Percentiles rank a stretch among this genome's conserved stretches.
phyloP scores from a whole-genome alignment of 192 early-diverging fungal genomes.

The Anaeromyces robustus region DNA sequence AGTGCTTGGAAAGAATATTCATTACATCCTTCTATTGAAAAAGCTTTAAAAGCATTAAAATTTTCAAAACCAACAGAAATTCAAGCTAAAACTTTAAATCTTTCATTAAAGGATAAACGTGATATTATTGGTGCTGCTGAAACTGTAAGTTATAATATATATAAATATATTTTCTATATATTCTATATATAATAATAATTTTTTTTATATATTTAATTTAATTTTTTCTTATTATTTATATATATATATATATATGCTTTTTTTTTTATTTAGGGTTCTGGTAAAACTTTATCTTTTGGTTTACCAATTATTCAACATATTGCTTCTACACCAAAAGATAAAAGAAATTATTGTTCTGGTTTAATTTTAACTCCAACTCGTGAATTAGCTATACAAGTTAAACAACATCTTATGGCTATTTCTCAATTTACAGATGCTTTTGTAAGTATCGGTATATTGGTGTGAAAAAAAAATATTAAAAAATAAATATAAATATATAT shows the following conservation, averaged over 20 bases:
- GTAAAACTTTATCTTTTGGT: slow-evolving; percentile 92
- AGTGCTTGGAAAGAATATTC: slow-evolving; percentile 57
- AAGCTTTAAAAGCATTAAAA: slow-evolving; percentile 50
- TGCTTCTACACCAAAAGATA: not conserved
- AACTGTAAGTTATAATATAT: slow-evolving; percentile 31
- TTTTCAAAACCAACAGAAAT: slow-evolving; percentile 76
- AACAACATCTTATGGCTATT: slow-evolving; percentile 47
- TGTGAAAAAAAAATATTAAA: too few species aligned
- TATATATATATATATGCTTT: too few species aligned
- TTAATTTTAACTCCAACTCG: slow-evolving; percentile 84
- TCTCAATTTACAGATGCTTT: not conserved
- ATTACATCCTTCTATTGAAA: slow-evolving; percentile 33
- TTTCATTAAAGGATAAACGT: slow-evolving; percentile 50
- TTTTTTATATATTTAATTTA: too few species aligned
- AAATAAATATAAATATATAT: too few species aligned
- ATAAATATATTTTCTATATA: slow-evolving; percentile 3
- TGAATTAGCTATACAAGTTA: slow-evolving; percentile 90
- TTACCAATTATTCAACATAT: slow-evolving; percentile 65
- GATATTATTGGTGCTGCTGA: slow-evolving; percentile 85
- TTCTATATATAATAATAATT: too few species aligned
- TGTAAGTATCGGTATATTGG: not conserved
- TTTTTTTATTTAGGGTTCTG: slow-evolving; percentile 47
- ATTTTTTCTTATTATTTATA: slow-evolving; percentile 4
- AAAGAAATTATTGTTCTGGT: slow-evolving; percentile 15
- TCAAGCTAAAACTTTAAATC: slow-evolving; percentile 56